A percentile compares a stretch with the other conserved stretches of the same genome.
Conservation (phyloP, 225 moss, liverwort and hornwort genomes). For the Neckera pumila region DNA sequence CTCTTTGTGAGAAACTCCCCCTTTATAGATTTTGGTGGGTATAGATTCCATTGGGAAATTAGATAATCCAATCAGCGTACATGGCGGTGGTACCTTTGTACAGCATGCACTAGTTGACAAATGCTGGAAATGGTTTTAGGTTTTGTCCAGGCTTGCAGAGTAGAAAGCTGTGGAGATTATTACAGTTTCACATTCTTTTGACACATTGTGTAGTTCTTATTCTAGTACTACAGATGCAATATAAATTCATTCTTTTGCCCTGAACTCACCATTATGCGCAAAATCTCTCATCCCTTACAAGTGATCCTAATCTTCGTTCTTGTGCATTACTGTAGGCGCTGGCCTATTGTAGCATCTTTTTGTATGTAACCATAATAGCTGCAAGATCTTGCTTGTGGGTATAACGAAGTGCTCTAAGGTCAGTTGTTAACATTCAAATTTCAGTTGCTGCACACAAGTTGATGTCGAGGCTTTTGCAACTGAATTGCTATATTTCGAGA, state of each 20-base stretch:
- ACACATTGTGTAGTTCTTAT: not conserved
- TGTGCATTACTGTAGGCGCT: accelerated
- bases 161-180: not conserved
- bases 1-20: not conserved
- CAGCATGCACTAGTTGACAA: not conserved
- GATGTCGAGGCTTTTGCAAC: not conserved
- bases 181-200: not conserved
- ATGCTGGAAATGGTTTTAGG: not conserved
- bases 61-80: not conserved
- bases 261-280: accelerated
- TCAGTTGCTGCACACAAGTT: not conserved
- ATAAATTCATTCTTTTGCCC: not conserved
- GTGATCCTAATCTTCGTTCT: not conserved
- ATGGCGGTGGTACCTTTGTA: not conserved
- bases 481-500: too few relatives aligned
- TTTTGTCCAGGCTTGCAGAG: not conserved
- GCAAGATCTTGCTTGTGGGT: too few relatives aligned
- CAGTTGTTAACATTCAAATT: not conserved
- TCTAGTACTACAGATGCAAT: not conserved
- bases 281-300: accelerated
- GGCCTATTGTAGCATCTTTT: too few relatives aligned
- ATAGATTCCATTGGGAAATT: not conserved
- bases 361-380: accelerated
- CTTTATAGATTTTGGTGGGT: not conserved
- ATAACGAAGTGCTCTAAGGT: accelerated